Evolutionary conservation across 2,329 filamentous ascomycete species (phyloP).

Genomic region (Fusarium albosuccineum): DNA sequence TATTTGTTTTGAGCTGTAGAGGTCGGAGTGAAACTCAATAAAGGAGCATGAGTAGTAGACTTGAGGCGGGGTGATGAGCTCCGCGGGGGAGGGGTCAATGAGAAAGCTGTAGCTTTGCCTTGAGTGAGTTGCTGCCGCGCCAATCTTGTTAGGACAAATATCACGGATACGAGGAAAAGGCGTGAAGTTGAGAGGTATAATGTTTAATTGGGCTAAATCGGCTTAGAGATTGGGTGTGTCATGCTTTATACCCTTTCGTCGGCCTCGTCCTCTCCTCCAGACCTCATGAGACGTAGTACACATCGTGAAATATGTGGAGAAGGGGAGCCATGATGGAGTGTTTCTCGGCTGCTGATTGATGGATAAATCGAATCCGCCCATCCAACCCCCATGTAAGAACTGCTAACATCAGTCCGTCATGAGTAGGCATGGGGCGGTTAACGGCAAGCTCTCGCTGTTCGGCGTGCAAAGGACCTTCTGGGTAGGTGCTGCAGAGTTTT

Average conservation of each 20-base stretch:
- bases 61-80: conserved; percentile 39
- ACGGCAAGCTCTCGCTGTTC: conserved; percentile 30
- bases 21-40: conserved; percentile 17
- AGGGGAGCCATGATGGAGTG: conserved; percentile 33
- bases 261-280: neutral
- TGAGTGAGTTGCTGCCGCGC: conserved; percentile 2
- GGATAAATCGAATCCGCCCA: conserved; percentile 39
- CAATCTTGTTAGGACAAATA: conserved; percentile 7
- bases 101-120: neutral
- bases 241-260: conserved; percentile 37
- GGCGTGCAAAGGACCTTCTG: neutral
- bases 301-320: conserved; percentile 38
- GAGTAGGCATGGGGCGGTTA: conserved; percentile 25
- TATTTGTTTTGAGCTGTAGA: conserved; percentile 2
- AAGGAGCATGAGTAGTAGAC: conserved; percentile 21
- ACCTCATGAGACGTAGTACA: conserved; percentile 37
- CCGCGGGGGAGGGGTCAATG: conserved; percentile 39
- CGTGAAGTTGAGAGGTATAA: neutral
- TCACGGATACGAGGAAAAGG: neutral
- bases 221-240: conserved; percentile 15
- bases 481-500: conserved; percentile 10
- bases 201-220: conserved; percentile 30
- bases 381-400: conserved; percentile 29
- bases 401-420: conserved; percentile 31
- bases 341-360: conserved; percentile 36